Evolutionary conservation across 2,329 filamentous ascomycete genomes (phyloP).

Genomic region (Colletotrichum chrysophilum): DNA sequence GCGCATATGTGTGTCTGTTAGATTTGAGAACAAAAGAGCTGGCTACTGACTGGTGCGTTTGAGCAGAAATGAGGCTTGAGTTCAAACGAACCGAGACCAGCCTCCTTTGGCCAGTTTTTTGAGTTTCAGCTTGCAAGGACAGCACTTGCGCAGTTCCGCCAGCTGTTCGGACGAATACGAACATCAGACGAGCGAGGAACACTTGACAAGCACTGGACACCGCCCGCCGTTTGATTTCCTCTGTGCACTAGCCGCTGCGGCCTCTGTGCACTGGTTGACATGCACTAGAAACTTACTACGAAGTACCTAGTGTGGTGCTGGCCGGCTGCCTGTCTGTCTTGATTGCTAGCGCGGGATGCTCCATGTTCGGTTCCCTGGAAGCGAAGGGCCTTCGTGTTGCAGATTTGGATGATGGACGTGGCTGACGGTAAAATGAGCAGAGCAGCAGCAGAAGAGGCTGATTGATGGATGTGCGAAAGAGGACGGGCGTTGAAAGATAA

Average conservation of each 20-base stretch:
- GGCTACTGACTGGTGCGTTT: not conserved
- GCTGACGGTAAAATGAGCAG: not conserved
- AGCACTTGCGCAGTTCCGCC: not conserved
- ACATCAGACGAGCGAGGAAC: slow-evolving; percentile 12
- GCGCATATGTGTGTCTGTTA: not conserved
- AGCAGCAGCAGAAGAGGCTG: not conserved
- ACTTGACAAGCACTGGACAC: not conserved
- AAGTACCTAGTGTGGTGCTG: not conserved
- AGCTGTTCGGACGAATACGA: slow-evolving; percentile 17
- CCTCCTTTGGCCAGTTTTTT: not conserved
- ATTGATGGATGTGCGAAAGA: not conserved
- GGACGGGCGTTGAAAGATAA: not conserved
- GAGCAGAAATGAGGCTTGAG: not conserved
- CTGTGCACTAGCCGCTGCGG: not conserved
- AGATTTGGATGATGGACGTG: not conserved
- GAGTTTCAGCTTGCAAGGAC: slow-evolving; percentile 17
- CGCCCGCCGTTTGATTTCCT: not conserved
- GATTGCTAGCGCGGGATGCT: not conserved
- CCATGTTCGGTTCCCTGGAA: not conserved
- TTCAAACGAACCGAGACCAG: not conserved
- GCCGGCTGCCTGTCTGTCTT: not conserved
- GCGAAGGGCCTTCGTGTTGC: not conserved
- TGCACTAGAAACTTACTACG: not conserved
- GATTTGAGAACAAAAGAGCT: not conserved
- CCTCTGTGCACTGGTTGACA: not conserved